Evolutionary conservation across 306 rosid genomes (phyloP).

Genomic region (Glycine soja): DNA sequence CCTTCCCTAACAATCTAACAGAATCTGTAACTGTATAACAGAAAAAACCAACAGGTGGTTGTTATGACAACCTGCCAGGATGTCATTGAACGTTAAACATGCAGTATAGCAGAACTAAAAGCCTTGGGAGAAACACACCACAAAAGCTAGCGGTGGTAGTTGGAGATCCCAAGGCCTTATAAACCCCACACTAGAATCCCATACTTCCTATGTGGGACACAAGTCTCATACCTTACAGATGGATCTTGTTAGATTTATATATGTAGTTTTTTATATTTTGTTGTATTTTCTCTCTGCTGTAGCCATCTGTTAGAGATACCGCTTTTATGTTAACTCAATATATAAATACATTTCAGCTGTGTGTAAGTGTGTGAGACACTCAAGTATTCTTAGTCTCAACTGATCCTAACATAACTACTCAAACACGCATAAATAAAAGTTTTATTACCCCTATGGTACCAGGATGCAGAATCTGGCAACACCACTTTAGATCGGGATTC

Average conservation of each 20-base stretch:
- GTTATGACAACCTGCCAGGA: neutral
- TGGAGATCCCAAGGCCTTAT: too few species aligned
- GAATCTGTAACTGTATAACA: neutral
- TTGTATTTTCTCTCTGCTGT: too few species aligned
- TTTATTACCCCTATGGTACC: neutral
- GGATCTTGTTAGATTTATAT: too few species aligned
- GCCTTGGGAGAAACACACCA: neutral
- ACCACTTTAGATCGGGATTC: neutral
- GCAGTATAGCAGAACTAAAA: neutral
- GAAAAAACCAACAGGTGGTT: neutral
- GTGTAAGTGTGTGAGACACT: too few species aligned
- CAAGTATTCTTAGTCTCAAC: too few species aligned
- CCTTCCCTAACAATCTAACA: neutral
- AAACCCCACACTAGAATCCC: too few species aligned
- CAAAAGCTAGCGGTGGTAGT: too few species aligned
- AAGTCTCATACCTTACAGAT: neutral
- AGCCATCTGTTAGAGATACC: too few species aligned
- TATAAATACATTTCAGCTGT: too few species aligned
- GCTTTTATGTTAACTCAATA: too few species aligned
- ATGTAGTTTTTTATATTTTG: too few species aligned
- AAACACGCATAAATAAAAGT: neutral
- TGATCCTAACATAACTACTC: neutral
- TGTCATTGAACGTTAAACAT: neutral
- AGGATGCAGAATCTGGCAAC: constrained; percentile 15
- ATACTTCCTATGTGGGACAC: neutral